These are phyloP conservation scores for Scutellaria baicalensis DNA, from an alignment of 257 asterid species.

Conservation along the genomic window DNA sequence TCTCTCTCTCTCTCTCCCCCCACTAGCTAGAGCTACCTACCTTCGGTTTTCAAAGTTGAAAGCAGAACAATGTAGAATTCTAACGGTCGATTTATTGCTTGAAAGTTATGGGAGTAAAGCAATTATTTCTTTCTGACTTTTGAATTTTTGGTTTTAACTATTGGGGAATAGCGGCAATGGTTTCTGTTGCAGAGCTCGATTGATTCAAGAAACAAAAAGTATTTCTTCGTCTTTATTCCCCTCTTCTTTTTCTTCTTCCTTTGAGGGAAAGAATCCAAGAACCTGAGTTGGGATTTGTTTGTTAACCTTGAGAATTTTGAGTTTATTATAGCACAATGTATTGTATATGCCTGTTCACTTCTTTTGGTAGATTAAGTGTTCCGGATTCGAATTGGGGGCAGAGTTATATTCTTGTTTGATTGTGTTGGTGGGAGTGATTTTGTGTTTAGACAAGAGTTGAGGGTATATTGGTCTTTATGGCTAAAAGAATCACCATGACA, in stretches of 20 bases:
- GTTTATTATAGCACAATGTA: not conserved
- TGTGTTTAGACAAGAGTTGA: conserved; percentile 14
- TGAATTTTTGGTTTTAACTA: not conserved
- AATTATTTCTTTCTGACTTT: not conserved
- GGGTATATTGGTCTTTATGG: conserved; percentile 45
- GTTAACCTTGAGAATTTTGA: not conserved
- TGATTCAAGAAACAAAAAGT: conserved; percentile 7
- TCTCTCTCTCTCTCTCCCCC: no score
- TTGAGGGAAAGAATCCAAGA: conserved; percentile 8
- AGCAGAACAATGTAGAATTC: not conserved
- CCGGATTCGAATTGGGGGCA: not conserved
- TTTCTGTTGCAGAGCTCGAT: not conserved
- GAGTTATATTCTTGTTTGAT: not conserved
- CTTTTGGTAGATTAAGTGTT: not conserved
- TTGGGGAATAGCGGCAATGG: not conserved
- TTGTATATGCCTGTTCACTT: conserved; percentile 6
- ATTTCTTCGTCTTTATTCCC: not conserved
- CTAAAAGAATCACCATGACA: conserved; percentile 16
- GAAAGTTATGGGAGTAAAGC: conserved; percentile 13
- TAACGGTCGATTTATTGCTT: conserved; percentile 35
- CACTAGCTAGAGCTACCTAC: no score
- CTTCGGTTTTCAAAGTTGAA: conserved; percentile 8
- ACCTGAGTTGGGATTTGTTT: conserved; percentile 3
- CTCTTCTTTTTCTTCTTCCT: not conserved
- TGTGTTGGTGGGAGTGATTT: conserved; percentile 3